Evolutionary conservation across 1,284 basidiomycete species (phyloP).

Genomic region (Exsudoporus floridanus): DNA sequence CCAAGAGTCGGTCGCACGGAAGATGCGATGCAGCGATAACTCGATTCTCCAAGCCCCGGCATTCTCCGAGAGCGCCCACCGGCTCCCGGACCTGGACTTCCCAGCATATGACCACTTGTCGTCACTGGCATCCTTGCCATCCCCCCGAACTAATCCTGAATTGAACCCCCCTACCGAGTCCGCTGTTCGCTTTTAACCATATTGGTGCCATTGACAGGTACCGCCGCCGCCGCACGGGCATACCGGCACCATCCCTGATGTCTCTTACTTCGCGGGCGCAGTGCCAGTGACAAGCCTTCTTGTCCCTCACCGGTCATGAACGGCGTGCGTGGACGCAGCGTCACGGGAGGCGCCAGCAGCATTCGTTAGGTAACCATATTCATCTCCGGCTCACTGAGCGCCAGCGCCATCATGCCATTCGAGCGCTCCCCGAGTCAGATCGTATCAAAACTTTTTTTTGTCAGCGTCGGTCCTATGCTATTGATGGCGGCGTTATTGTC

Average conservation of each 20-base stretch:
- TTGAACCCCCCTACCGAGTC: no score
- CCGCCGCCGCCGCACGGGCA: no score
- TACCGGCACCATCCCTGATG: no score
- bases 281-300: background rate
- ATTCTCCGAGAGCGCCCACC: background rate
- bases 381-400: background rate
- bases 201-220: background rate
- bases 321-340: background rate
- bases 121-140: background rate
- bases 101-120: background rate
- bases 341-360: no score
- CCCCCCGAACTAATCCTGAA: background rate
- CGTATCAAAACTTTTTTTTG: conserved; percentile 1
- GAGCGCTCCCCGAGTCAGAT: background rate
- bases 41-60: no score
- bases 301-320: background rate
- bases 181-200: no score
- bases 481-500: background rate
- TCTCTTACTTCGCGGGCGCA: no score
- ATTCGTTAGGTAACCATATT: background rate
- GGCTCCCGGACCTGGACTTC: background rate
- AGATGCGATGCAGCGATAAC: no score
- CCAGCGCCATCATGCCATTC: background rate
- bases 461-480: background rate
- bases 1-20: no score